Percentiles rank a stretch among this genome's conserved stretches.
phyloP scores from a whole-genome alignment of 768 basidiomycete genomes.

The Obba rivulosa region DNA sequence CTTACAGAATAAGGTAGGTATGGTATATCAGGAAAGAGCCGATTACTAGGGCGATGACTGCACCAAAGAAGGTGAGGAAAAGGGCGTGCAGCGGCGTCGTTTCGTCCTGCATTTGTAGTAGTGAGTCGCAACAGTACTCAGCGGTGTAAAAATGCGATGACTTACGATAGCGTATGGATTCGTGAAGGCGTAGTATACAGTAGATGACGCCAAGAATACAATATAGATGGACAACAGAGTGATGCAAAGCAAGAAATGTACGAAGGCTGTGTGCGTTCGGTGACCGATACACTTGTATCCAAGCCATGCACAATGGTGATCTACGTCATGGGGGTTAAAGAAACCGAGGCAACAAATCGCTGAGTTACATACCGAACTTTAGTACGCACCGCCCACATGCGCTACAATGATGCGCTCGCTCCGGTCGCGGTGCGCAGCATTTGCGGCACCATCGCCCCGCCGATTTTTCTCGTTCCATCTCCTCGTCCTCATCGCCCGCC shows the following conservation, averaged over 20 bases:
- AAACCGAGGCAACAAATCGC: background rate
- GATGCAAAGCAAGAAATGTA: slow-evolving; percentile 67
- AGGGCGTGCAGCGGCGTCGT: slow-evolving; percentile 68
- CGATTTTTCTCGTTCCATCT: slow-evolving; percentile 24
- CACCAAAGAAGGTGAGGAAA: slow-evolving; percentile 52
- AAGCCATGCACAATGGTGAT: slow-evolving; percentile 87
- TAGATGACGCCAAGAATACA: slow-evolving; percentile 43
- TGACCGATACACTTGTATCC: slow-evolving; percentile 75
- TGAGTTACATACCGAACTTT: slow-evolving; percentile 64
- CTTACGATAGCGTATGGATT: slow-evolving; percentile 61
- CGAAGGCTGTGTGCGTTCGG: slow-evolving; percentile 78
- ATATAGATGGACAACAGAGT: slow-evolving; percentile 62
- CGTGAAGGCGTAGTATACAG: slow-evolving; percentile 60
- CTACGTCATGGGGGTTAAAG: slow-evolving; percentile 29
- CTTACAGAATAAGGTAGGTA: slow-evolving; percentile 69
- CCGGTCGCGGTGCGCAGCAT: slow-evolving; percentile 78
- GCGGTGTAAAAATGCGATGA: background rate
- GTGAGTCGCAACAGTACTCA: background rate
- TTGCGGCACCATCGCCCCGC: slow-evolving; percentile 67
- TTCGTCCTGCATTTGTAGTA: slow-evolving; percentile 43
- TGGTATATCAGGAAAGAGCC: slow-evolving; percentile 78
- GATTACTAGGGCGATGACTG: slow-evolving; percentile 57
- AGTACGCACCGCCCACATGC: slow-evolving; percentile 71
- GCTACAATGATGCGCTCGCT: slow-evolving; percentile 71
- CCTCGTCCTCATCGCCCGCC: slow-evolving; percentile 35